A percentile compares a stretch with the other conserved stretches of the same genome.
Evolutionary conservation across 441 rosid species (phyloP).

Genomic region (Erodium texanum): DNA sequence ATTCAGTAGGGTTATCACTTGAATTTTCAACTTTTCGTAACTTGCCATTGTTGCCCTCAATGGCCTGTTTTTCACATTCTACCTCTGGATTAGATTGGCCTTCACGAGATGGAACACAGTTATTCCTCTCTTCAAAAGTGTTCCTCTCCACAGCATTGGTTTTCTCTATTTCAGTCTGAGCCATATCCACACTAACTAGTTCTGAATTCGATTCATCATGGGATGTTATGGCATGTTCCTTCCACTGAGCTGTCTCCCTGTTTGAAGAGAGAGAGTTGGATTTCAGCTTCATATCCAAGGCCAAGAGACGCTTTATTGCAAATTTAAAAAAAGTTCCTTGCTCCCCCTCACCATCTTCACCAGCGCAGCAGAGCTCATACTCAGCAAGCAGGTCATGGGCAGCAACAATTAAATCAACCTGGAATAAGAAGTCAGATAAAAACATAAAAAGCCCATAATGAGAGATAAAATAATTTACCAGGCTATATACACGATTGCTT

Average conservation of each 20-base stretch:
- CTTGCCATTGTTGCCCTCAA: slow-evolving; percentile 20
- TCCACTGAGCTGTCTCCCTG: slow-evolving; percentile 31
- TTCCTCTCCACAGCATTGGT: slow-evolving; percentile 30
- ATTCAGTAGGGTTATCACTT: slow-evolving; percentile 29
- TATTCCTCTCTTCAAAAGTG: slow-evolving; percentile 27
- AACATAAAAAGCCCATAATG: slow-evolving; percentile 7
- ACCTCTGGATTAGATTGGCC: slow-evolving; percentile 21
- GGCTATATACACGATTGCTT: not conserved
- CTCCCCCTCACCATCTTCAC: slow-evolving; percentile 70
- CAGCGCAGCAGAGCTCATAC: slow-evolving; percentile 89
- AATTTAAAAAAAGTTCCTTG: slow-evolving; percentile 91
- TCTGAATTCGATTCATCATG: slow-evolving; percentile 32
- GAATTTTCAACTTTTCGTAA: slow-evolving; percentile 31
- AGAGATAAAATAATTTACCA: slow-evolving; percentile 5
- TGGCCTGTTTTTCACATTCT: slow-evolving; percentile 23
- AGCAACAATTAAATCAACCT: slow-evolving; percentile 90
- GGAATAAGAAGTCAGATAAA: slow-evolving; percentile 17
- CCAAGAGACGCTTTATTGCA: slow-evolving; percentile 89
- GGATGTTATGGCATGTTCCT: slow-evolving; percentile 32
- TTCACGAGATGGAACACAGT: slow-evolving; percentile 17
- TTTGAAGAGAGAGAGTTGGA: slow-evolving; percentile 49
- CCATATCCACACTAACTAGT: slow-evolving; percentile 34
- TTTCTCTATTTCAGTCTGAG: slow-evolving; percentile 30
- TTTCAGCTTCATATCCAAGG: slow-evolving; percentile 86
- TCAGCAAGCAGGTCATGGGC: slow-evolving; percentile 90